phyloP scores from a whole-genome alignment of 345 rosid genomes.

The Eucalyptus cloeziana region DNA sequence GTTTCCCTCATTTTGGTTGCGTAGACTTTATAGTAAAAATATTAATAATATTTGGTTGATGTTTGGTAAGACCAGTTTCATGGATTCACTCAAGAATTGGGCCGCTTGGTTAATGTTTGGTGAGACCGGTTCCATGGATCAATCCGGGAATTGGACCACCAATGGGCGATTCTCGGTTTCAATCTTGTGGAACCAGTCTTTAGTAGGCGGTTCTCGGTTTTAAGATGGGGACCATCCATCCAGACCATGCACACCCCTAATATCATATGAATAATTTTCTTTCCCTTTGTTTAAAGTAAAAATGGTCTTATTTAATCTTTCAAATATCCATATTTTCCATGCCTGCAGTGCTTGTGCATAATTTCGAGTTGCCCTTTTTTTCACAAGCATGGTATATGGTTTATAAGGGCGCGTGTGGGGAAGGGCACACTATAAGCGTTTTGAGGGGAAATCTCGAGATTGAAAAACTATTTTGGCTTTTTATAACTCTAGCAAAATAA shows the following conservation, averaged over 20 bases:
- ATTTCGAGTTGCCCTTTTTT: background rate
- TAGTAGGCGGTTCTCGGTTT: accelerated
- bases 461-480: background rate
- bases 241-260: accelerated
- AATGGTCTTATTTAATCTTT: background rate
- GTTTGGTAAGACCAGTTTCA: no score
- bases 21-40: no score
- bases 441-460: no score
- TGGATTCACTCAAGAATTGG: no score
- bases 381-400: background rate
- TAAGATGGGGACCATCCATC: accelerated
- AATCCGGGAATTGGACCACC: accelerated
- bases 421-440: background rate
- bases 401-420: background rate
- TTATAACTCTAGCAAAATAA: background rate
- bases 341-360: background rate
- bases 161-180: accelerated
- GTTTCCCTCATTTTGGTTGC: background rate
- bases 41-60: no score
- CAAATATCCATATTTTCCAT: background rate
- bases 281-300: background rate
- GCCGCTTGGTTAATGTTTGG: no score
- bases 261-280: background rate
- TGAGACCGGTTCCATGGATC: accelerated
- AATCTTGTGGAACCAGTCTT: no score